Conservation (phyloP, 176 grass and related monocot species). For the Hyparrhenia diplandra region DNA sequence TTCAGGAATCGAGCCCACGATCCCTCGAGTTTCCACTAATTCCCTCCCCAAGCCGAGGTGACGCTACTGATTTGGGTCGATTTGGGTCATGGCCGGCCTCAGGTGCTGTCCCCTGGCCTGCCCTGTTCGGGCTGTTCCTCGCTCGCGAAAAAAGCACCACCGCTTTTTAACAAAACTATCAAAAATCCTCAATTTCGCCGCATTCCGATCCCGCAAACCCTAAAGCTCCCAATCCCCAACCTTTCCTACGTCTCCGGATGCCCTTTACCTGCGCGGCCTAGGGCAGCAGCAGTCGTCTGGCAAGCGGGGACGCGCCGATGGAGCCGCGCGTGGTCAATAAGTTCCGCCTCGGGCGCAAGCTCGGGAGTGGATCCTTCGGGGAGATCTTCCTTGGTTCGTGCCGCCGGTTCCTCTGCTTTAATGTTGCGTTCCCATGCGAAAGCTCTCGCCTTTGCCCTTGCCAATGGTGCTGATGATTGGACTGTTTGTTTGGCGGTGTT, state of each 20-base stretch:
- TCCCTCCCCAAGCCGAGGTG: too few species aligned
- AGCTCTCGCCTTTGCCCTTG: constrained; percentile 22
- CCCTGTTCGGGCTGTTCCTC: too few species aligned
- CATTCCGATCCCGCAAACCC: constrained; percentile 17
- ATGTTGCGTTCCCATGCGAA: not conserved
- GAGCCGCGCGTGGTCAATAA: constrained; percentile 70
- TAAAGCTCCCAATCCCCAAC: constrained; percentile 11
- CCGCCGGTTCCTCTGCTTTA: not conserved
- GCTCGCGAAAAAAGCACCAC: constrained; percentile 23
- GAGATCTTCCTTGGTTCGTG: constrained; percentile 63
- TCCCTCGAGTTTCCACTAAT: too few species aligned
- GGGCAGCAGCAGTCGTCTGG: not conserved
- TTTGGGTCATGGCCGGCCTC: too few species aligned
- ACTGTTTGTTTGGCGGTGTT: too few species aligned
- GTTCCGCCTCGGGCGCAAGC: constrained; percentile 61
- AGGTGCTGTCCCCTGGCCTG: too few species aligned
- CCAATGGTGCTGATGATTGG: not conserved
- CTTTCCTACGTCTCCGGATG: constrained; percentile 13
- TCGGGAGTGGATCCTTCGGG: constrained; percentile 66
- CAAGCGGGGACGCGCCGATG: constrained; percentile 22
- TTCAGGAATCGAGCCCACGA: too few species aligned
- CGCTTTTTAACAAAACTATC: not conserved
- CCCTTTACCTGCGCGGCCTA: not conserved
- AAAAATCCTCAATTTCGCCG: not conserved
- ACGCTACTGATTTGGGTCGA: too few species aligned